Evolutionary conservation across 176 grass and related monocot genomes (phyloP), one percentile per base, ranked within the genome.

Genomic region (sorghum (Sorghum bicolor)): DNA sequence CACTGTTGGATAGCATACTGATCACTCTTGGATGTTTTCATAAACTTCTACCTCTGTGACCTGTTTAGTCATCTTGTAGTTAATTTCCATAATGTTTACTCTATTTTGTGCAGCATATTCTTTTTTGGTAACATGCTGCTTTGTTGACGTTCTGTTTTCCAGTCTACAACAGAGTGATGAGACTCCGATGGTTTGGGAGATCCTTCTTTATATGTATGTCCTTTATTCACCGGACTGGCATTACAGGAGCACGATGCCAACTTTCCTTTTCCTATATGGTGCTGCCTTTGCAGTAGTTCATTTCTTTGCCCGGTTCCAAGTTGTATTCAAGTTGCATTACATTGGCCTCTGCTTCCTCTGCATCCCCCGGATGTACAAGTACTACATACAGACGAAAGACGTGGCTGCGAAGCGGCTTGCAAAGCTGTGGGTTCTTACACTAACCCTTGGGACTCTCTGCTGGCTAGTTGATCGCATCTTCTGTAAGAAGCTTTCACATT

Each of bases 141-240:
- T 53, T 65, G 17, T 37, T 75, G 5, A 53, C 72, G 7, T 84
- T 81, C 71, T 44, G 7, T 70, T 83, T 64, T 87, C 52, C 88
- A 96, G 94, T 37, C 48, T 96, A 64, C 94, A 96, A 72, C 94
- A 96, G 86, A 96, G 94, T 80, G 94, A 96, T 3, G 94, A 96
- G 80, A 93, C 94, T 43, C 94, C 94, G 8, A 96, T 93, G 94
- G 91, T 96, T 31, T 96, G 94, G 94, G 94, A 96, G 28, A 93
- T 96, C 39, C 91, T 96, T 20, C 77, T 96, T 16, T 96, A 96
- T 53, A 78, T 96, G 1, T 96, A 96, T 39, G 94, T 96, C 34
- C 94, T 96, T n/a, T 96, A 96, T 88, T 93, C 94, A 77, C 94
- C 94, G 29, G 94, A 96, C 31, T 96, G 94, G 94, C 91, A 96